A percentile compares a stretch with the other conserved stretches of the same genome.
Conservation (phyloP, 31 red algal species). For the Porphyra umbilicalis region DNA sequence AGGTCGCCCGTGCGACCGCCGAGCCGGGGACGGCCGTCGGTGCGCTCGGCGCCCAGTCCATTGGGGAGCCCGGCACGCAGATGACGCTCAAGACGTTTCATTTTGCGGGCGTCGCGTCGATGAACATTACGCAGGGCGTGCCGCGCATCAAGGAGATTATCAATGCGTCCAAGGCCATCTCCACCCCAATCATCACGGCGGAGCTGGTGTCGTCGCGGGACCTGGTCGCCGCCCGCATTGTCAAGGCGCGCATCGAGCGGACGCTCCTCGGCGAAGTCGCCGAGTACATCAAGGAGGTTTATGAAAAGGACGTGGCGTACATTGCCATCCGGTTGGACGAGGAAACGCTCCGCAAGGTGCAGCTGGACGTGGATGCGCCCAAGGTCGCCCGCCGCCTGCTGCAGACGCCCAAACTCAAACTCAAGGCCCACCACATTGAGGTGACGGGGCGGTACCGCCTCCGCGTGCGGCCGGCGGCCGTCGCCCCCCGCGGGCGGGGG, state of each 20-base stretch:
- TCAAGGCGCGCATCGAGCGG: constrained; percentile 80
- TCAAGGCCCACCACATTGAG: constrained; percentile 8
- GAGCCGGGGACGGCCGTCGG: constrained; percentile 97
- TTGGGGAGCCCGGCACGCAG: constrained; percentile 98
- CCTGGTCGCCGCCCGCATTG: constrained; percentile 62
- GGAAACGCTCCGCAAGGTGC: constrained; percentile 47
- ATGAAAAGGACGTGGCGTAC: constrained; percentile 59
- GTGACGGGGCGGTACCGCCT: background rate
- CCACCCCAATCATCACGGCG: constrained; percentile 86
- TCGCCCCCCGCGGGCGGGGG: background rate
- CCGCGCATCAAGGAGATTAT: constrained; percentile 98
- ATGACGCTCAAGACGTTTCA: constrained; percentile 99
- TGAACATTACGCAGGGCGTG: constrained; percentile 99
- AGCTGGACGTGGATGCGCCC: constrained; percentile 63
- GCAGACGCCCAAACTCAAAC: constrained; percentile 5
- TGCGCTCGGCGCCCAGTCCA: constrained; percentile 88
- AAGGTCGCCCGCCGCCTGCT: constrained; percentile 31
- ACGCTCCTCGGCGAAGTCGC: constrained; percentile 75
- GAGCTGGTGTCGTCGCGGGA: constrained; percentile 38
- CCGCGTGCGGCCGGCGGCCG: background rate
- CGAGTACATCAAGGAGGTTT: constrained; percentile 81
- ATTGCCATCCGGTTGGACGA: constrained; percentile 73
- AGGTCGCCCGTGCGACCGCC: constrained; percentile 42
- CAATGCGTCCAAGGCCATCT: constrained; percentile 84
- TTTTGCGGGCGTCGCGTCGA: constrained; percentile 95